Evolutionary conservation across 1,284 basidiomycete genomes (phyloP).

Genomic region (Anthracocystis panici-leucophaei): DNA sequence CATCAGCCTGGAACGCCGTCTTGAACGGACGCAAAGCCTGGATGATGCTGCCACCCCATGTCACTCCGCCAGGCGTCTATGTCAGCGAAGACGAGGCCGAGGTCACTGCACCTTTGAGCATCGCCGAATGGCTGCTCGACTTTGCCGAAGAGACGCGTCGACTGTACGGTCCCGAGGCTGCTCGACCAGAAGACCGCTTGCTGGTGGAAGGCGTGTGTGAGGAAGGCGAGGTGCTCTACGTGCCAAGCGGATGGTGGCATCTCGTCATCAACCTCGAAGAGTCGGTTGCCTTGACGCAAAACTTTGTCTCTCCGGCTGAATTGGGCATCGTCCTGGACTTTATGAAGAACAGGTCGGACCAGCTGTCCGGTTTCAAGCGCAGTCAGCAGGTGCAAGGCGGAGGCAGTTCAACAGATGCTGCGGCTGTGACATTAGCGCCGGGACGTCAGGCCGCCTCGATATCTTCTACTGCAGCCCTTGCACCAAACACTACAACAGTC

Average conservation of each 20-base stretch:
- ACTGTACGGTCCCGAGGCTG: slow-evolving; percentile 63
- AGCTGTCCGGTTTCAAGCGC: slow-evolving; percentile 71
- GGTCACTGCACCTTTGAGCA: slow-evolving; percentile 69
- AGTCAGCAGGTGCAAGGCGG: slow-evolving; percentile 20
- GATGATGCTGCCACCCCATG: slow-evolving; percentile 71
- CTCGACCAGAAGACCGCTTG: slow-evolving; percentile 33
- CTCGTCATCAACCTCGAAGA: slow-evolving; percentile 62
- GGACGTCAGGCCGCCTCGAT: slow-evolving; percentile 30
- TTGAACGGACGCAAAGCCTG: slow-evolving; percentile 70
- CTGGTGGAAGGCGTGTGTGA: slow-evolving; percentile 71
- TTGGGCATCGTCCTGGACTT: slow-evolving; percentile 70
- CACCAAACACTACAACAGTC: not conserved
- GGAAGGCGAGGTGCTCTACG: slow-evolving; percentile 70
- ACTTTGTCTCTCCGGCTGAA: slow-evolving; percentile 71
- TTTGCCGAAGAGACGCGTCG: slow-evolving; percentile 69
- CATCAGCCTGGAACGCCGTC: slow-evolving; percentile 72
- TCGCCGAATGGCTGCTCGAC: slow-evolving; percentile 71
- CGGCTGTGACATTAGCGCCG: slow-evolving; percentile 13
- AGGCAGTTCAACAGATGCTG: not conserved
- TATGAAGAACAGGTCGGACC: slow-evolving; percentile 70
- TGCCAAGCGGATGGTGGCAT: slow-evolving; percentile 69
- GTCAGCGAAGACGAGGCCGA: slow-evolving; percentile 69
- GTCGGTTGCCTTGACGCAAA: slow-evolving; percentile 71
- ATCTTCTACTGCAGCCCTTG: not conserved
- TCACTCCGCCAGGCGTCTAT: slow-evolving; percentile 71